Percentiles rank a stretch among this genome's conserved stretches.
These are phyloP conservation scores for Aquilaria sinensis DNA, from an alignment of 345 rosid genomes.

Conservation along the genomic window DNA sequence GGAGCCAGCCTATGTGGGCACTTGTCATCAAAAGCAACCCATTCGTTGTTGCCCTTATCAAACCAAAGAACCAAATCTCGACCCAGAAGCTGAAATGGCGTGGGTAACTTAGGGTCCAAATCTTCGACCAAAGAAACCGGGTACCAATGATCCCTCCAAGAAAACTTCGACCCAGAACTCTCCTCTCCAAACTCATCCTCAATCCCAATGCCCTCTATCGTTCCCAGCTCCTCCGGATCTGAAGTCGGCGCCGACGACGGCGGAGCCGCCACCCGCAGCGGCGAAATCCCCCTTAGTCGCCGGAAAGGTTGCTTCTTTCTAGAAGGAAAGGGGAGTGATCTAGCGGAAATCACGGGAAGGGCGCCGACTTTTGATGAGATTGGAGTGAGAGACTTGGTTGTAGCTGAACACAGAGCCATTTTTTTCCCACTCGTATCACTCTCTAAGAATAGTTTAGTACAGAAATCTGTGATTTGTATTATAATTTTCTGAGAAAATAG, in stretches of 20 bases:
- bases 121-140: slow-evolving; percentile 88
- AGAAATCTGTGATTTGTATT: too few relatives aligned
- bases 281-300: slow-evolving; percentile 11
- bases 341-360: neutral
- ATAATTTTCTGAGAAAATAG: too few relatives aligned
- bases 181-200: slow-evolving; percentile 46
- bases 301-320: neutral
- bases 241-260: slow-evolving; percentile 39
- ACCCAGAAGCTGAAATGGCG: slow-evolving; percentile 93
- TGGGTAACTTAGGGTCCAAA: slow-evolving; percentile 68
- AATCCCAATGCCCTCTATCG: slow-evolving; percentile 6
- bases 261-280: slow-evolving; percentile 57
- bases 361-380: too few relatives aligned
- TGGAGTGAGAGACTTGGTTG: too few relatives aligned
- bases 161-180: slow-evolving; percentile 50
- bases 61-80: slow-evolving; percentile 93
- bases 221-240: slow-evolving; percentile 18
- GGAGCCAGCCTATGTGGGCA: slow-evolving; percentile 98
- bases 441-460: too few relatives aligned
- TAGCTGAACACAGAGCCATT: too few relatives aligned
- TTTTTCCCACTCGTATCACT: too few relatives aligned
- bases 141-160: slow-evolving; percentile 98
- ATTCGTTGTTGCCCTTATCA: slow-evolving; percentile 47
- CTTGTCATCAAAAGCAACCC: slow-evolving; percentile 92
- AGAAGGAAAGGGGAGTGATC: slow-evolving; percentile 16